Evolutionary conservation across 2,329 filamentous ascomycete species (phyloP), one percentile per base, ranked within the genome.

Genomic region (Fusarium nanum): DNA sequence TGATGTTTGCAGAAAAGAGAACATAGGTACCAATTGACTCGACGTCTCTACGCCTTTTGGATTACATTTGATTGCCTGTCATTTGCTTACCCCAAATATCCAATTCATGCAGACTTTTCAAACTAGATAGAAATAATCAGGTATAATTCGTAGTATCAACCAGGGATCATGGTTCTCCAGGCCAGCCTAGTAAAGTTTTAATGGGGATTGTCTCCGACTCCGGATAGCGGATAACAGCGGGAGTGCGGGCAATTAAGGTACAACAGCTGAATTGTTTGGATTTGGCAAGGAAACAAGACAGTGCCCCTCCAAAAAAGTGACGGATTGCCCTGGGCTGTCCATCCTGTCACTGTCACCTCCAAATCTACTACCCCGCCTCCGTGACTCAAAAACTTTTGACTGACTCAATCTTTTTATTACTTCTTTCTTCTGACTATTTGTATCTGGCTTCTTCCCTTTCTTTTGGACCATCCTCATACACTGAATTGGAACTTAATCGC

Each of bases 371-470:
- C 62, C 60, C 62, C 62, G 62, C 62, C 60, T 60, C 28, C 60
- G 62, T 65, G 62, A 65, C 60, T 65, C 62, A 65, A 65, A 64
- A 25, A 30, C 47, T 64, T 58, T 52, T 64, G 53, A 65, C 60
- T 65, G 62, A 65, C 62, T 65, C 62, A 42, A 65, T n/a, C 30
- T 52, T 65, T 54, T 47, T 50, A 59, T 40, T 11, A 47, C 27
- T 46, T 59, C 32, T 60, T 59, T 64, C 27, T 64, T n/a, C 13
- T 41, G 12, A 53, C 32, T 65, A 65, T 65, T 65, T 65, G 27
- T 65, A 65, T 65, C 42, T 47, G 53, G 18, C 30, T 42, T 64
- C 18, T 34, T 23, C 53, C 46, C 4, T 7, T n/a, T 52, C 37
- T 25, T 25, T 25, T 25, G 25, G 8, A 25, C 8, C 25, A 25